Evolutionary conservation across 768 basidiomycete genomes (phyloP), one percentile per base, ranked within the genome.

Genomic region (Phylloporus sp.): DNA sequence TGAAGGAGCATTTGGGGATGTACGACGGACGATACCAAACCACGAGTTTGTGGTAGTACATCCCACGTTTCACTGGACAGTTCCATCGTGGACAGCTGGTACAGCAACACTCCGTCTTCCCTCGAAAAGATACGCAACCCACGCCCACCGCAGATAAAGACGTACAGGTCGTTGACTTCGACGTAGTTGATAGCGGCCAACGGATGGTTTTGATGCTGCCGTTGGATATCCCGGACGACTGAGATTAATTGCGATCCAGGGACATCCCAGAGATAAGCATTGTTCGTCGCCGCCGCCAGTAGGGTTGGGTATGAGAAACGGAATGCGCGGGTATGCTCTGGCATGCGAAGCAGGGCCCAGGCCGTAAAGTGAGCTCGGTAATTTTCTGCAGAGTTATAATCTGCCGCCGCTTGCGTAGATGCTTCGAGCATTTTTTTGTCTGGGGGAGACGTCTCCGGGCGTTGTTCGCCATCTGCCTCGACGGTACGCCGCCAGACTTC

Each of bases 271-370:
- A 89, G 47, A 50, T 74, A 85, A 0, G 79, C 79, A 28, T 61
- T 62, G 15, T 65, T 58, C 14, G 50, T 23, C 2, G 73, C 69
- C 1, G 75, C 74, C 3, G 79, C 76, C 3, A 85, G 64, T 7
- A 90, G 67, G 10, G 73, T 77, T 2, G 86, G 86, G 58, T 82
- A 83, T 8, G 79, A 80, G 48, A 86, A 78, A 14, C 84, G 77
- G 63, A 77, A 88, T 0, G 86, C 86, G 5, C 56, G 63, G 5
- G 66, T 58, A 13, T n/a, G 7, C 22, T 68, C 69, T 5, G 81
- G 79, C 39, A 74, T 64, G 5, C 58, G 59, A 10, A 89, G 64
- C 20, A 82, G 62, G 0, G 79, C 78, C 77, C 82, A 85, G 0
- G 86, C 78, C 23, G 61, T 67, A 59, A 89, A 88, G 41, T 75